A percentile compares a stretch with the other conserved stretches of the same genome.
phyloP scores from a whole-genome alignment of 306 rosid genomes.

The Casuarina glauca region DNA sequence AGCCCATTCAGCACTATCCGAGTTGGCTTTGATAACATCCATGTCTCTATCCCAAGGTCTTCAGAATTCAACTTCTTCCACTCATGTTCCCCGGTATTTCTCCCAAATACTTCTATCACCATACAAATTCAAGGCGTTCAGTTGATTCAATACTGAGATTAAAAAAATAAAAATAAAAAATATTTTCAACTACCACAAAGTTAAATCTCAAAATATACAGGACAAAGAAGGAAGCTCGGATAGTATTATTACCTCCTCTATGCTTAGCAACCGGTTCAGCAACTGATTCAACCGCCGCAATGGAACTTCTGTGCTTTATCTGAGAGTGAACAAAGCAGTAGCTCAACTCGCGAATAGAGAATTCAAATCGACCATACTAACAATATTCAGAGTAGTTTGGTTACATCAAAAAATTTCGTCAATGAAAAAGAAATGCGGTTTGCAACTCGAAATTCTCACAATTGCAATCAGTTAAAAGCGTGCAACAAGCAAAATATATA shows the following conservation, averaged over 20 bases:
- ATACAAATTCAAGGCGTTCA: not conserved
- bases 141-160: not conserved
- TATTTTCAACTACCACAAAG: not conserved
- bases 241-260: slow-evolving; percentile 45
- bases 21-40: slow-evolving; percentile 61
- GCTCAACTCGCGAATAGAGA: not conserved
- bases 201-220: not conserved
- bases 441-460: no score
- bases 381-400: no score
- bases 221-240: not conserved
- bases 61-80: slow-evolving; percentile 77
- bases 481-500: not conserved
- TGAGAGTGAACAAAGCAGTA: not conserved
- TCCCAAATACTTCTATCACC: slow-evolving; percentile 25
- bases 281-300: slow-evolving; percentile 39
- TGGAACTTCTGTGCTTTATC: slow-evolving; percentile 21
- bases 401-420: no score
- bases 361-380: not conserved
- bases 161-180: not conserved
- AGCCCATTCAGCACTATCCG: slow-evolving; percentile 62
- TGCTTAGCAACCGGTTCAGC: slow-evolving; percentile 36
- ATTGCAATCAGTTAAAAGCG: not conserved
- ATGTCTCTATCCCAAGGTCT: slow-evolving; percentile 68
- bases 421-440: no score
- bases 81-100: slow-evolving; percentile 31